These are phyloP conservation scores for Fimicolochytrium jonesii DNA, from an alignment of 192 early-diverging fungal genomes.

Conservation along the genomic window DNA sequence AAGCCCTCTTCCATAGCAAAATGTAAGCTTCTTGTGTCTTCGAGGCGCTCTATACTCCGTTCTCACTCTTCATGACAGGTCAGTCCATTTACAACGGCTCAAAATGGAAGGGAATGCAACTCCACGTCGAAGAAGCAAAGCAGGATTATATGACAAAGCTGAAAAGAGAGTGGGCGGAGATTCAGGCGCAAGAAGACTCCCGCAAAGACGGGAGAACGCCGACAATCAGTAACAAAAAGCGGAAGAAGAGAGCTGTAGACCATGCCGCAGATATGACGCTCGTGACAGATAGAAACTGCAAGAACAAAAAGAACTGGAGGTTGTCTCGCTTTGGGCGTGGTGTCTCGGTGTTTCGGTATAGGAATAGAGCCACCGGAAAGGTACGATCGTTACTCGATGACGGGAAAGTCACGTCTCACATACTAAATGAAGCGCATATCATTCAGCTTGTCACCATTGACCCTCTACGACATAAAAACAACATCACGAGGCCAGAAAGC, in stretches of 20 bases:
- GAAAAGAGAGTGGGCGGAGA: constrained; percentile 44
- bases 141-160: constrained; percentile 52
- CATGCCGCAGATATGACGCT: constrained; percentile 64
- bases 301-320: constrained; percentile 60
- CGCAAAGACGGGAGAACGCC: constrained; percentile 13
- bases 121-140: constrained; percentile 80
- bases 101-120: constrained; percentile 78
- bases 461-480: constrained; percentile 63
- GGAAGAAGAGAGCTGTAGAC: constrained; percentile 36
- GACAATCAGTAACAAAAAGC: constrained; percentile 34
- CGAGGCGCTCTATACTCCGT: not conserved
- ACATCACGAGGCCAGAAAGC: constrained; percentile 53
- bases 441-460: constrained; percentile 55
- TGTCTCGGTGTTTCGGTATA: constrained; percentile 62
- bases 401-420: not conserved
- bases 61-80: constrained; percentile 28
- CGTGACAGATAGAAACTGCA: constrained; percentile 66
- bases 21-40: constrained; percentile 38
- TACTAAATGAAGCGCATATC: too few species aligned
- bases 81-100: constrained; percentile 67
- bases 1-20: constrained; percentile 61
- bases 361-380: constrained; percentile 48
- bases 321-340: constrained; percentile 66
- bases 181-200: constrained; percentile 27
- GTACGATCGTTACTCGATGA: not conserved